Evolutionary conservation across 345 rosid genomes (phyloP).

Genomic region (Linum trigynum): DNA sequence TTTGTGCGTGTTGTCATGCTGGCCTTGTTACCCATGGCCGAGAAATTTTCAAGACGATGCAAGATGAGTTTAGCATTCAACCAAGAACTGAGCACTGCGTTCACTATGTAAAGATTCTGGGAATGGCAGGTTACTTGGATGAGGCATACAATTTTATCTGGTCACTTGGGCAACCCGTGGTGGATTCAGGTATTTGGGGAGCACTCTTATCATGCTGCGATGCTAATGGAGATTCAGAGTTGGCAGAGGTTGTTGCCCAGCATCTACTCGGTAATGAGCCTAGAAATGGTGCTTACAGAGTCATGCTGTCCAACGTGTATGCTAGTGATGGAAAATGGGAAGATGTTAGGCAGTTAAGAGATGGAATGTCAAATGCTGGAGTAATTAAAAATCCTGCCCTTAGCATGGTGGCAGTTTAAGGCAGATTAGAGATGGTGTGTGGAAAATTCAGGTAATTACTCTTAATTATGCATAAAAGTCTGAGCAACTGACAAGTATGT

Average conservation of each 20-base stretch:
- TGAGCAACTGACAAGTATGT: not conserved
- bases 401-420: constrained; percentile 39
- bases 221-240: constrained; percentile 35
- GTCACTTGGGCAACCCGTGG: constrained; percentile 49
- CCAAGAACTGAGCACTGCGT: constrained; percentile 58
- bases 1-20: constrained; percentile 69
- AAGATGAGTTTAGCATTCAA: constrained; percentile 48
- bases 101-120: constrained; percentile 72
- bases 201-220: constrained; percentile 80
- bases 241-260: constrained; percentile 59
- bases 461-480: not conserved
- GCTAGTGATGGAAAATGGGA: constrained; percentile 75
- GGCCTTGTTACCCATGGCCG: constrained; percentile 54
- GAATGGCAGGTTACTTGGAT: constrained; percentile 58
- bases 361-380: constrained; percentile 24
- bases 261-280: constrained; percentile 44
- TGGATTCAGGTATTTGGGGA: constrained; percentile 67
- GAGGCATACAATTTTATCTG: constrained; percentile 51
- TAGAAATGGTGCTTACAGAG: constrained; percentile 48
- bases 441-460: not conserved
- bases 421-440: not conserved
- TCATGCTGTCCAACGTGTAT: constrained; percentile 65
- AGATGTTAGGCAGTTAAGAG: constrained; percentile 49
- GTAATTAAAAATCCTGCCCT: constrained; percentile 44
- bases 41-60: constrained; percentile 56